These are phyloP conservation scores for Ottelia alismoides DNA, from an alignment of 106 monocot genomes.

Conservation along the genomic window DNA sequence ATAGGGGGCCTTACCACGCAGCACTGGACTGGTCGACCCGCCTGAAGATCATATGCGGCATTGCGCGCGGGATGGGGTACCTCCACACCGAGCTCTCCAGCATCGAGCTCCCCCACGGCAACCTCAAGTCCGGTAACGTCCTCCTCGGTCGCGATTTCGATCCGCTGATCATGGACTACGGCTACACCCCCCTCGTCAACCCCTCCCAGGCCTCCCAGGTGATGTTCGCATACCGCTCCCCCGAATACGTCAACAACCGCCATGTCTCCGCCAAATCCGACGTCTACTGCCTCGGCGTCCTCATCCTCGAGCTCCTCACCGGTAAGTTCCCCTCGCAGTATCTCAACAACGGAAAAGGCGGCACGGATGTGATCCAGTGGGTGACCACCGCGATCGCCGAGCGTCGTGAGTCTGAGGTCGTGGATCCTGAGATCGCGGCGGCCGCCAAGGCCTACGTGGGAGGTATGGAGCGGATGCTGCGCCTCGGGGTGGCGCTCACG, in stretches of 20 bases:
- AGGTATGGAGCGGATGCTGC: slow-evolving; percentile 28
- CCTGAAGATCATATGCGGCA: slow-evolving; percentile 42
- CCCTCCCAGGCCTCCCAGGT: slow-evolving; percentile 24
- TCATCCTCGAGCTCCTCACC: slow-evolving; percentile 75
- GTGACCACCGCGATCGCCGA: slow-evolving; percentile 20
- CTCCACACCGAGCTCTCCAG: slow-evolving; percentile 42
- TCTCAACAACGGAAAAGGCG: slow-evolving; percentile 36
- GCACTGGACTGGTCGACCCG: slow-evolving; percentile 59
- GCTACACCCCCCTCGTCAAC: slow-evolving; percentile 39
- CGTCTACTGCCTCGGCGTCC: slow-evolving; percentile 84
- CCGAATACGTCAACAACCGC: slow-evolving; percentile 33
- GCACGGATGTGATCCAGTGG: slow-evolving; percentile 52
- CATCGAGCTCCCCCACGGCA: slow-evolving; percentile 55
- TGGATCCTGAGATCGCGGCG: slow-evolving; percentile 24
- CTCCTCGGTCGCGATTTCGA: slow-evolving; percentile 50
- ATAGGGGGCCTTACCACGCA: slow-evolving; percentile 40
- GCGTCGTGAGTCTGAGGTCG: slow-evolving; percentile 18
- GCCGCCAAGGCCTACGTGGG: slow-evolving; percentile 1
- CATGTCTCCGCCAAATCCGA: slow-evolving; percentile 47
- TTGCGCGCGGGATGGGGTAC: slow-evolving; percentile 42
- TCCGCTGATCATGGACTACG: slow-evolving; percentile 70
- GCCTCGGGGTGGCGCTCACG: slow-evolving; percentile 18
- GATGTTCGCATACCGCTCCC: slow-evolving; percentile 46
- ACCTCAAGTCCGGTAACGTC: slow-evolving; percentile 82
- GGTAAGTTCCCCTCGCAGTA: slow-evolving; percentile 87